phyloP scores from a whole-genome alignment of 1,139 yeast genomes.

The Geotrichum reessii region DNA sequence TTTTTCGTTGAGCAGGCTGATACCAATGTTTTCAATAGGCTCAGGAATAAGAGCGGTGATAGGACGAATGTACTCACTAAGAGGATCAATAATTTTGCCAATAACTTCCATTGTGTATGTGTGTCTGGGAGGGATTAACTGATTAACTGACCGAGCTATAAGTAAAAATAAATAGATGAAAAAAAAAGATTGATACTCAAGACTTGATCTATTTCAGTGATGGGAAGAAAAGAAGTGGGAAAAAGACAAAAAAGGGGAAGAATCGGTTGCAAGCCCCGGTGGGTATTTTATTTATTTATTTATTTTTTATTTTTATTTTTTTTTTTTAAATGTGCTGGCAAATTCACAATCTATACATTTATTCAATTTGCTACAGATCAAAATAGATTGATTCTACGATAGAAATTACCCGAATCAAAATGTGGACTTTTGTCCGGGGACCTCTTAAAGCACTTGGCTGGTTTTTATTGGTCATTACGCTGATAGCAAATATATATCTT shows the following conservation, averaged over 20 bases:
- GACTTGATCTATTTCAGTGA: not conserved
- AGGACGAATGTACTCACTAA: conserved; percentile 24
- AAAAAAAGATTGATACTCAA: not conserved
- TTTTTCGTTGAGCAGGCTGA: conserved; percentile 22
- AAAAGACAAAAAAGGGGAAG: too few relatives aligned
- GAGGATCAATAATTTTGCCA: conserved; percentile 25
- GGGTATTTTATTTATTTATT: not conserved
- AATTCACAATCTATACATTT: not conserved
- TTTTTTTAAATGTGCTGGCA: not conserved
- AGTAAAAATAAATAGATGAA: not conserved
- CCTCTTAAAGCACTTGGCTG: conserved; percentile 15
- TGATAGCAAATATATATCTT: conserved; percentile 51
- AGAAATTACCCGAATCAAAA: not conserved
- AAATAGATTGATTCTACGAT: not conserved
- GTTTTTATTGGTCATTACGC: conserved; percentile 38
- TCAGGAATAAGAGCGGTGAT: conserved; percentile 25
- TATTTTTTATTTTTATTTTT: not conserved
- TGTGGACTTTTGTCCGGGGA: not conserved
- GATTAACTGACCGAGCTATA: not conserved
- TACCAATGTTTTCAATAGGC: conserved; percentile 25
- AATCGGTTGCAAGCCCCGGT: not conserved
- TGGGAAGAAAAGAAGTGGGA: not conserved
- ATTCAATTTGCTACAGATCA: not conserved
- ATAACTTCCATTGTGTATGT: conserved; percentile 24
- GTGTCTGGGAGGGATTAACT: not conserved